Conservation (phyloP, 495 filamentous ascomycete genomes). For the Aspergillus coremiiformis region DNA sequence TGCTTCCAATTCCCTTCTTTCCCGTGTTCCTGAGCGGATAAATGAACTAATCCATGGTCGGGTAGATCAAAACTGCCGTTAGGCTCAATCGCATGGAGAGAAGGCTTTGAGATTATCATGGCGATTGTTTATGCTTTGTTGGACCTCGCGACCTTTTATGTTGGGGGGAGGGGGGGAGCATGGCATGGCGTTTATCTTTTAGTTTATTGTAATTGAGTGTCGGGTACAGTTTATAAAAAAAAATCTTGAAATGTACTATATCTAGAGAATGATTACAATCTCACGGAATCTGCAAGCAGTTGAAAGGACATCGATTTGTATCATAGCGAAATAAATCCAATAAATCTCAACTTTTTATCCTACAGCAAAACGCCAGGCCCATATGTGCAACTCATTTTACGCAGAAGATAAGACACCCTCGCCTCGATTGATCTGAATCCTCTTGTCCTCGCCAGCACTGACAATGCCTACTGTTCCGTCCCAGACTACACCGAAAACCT, state of each 20-base stretch:
- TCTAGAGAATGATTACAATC: conserved; percentile 4
- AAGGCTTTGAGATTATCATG: conserved; percentile 22
- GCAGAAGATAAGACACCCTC: conserved; percentile 38
- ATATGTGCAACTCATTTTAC: conserved; percentile 29
- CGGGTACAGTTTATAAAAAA: conserved; percentile 4
- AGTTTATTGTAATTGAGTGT: conserved; percentile 19
- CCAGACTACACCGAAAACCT: conserved; percentile 90
- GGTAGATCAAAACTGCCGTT: conserved; percentile 63
- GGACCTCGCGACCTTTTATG: conserved; percentile 19
- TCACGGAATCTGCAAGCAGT: conserved; percentile 7
- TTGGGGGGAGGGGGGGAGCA: conserved; percentile 32
- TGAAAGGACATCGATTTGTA: neutral
- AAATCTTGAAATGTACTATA: conserved; percentile 27
- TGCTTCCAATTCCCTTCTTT: neutral
- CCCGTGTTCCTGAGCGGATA: neutral
- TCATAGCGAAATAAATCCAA: conserved; percentile 8
- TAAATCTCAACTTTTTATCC: conserved; percentile 29
- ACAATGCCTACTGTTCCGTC: conserved; percentile 79
- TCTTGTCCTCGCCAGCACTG: conserved; percentile 84
- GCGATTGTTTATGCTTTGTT: conserved; percentile 11
- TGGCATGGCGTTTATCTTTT: conserved; percentile 35
- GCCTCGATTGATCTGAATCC: conserved; percentile 81
- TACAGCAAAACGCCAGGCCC: conserved; percentile 28
- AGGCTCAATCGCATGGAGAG: conserved; percentile 77
- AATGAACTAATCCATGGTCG: conserved; percentile 5